Conservation (phyloP, 768 basidiomycete genomes). For the Lentinula aciculospora region DNA sequence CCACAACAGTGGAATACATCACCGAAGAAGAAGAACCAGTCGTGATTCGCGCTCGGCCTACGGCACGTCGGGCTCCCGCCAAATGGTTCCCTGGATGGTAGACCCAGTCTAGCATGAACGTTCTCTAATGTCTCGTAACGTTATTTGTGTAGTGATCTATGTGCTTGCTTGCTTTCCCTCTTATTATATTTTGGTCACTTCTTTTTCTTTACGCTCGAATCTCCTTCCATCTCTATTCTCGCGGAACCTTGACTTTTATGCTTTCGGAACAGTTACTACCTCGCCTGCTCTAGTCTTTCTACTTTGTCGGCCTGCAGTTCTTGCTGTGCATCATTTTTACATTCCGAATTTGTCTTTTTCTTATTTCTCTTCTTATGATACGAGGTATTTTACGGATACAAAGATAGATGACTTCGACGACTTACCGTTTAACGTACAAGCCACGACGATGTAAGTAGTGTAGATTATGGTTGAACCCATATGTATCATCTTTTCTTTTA, state of each 20-base stretch:
- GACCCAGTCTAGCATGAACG: slow-evolving; percentile 13
- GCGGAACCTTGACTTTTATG: slow-evolving; percentile 9
- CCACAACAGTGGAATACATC: slow-evolving; percentile 65
- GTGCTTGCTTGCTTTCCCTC: slow-evolving; percentile 12
- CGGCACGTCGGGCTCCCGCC: slow-evolving; percentile 43
- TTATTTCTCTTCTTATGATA: neutral
- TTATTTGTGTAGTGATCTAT: slow-evolving; percentile 30
- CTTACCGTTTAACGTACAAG: slow-evolving; percentile 2
- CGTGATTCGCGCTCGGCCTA: slow-evolving; percentile 37
- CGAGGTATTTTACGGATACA: slow-evolving; percentile 4
- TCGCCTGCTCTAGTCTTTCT: neutral
- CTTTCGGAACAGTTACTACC: neutral
- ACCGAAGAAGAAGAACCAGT: slow-evolving; percentile 48
- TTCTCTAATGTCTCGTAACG: slow-evolving; percentile 17
- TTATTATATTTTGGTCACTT: slow-evolving; percentile 19
- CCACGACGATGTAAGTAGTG: slow-evolving; percentile 6
- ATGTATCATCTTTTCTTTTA: neutral
- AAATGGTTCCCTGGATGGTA: slow-evolving; percentile 62
- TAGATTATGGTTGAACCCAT: slow-evolving; percentile 7
- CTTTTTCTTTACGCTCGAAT: slow-evolving; percentile 15
- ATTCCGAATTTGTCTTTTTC: neutral
- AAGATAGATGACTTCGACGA: slow-evolving; percentile 4
- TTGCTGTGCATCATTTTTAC: neutral
- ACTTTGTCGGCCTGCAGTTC: neutral
- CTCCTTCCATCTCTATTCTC: slow-evolving; percentile 10